Conservation (phyloP, 345 rosid genomes). For the Salix arbutifolia region DNA sequence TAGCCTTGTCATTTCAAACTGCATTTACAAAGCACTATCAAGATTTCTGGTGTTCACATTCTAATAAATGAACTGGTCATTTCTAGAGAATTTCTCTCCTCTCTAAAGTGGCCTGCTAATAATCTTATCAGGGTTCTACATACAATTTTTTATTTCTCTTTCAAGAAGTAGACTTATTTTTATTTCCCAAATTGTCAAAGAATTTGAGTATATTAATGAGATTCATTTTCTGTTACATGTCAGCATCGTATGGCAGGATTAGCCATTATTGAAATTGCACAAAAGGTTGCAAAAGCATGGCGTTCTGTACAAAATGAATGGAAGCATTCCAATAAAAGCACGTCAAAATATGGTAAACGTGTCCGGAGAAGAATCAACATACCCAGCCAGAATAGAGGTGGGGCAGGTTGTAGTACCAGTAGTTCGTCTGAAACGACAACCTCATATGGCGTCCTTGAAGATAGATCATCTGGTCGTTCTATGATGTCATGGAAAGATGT, state of each 20-base stretch:
- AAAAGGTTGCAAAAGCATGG: slow-evolving; percentile 87
- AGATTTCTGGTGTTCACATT: not conserved
- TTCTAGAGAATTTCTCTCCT: not conserved
- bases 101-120: not conserved
- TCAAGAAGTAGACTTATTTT: not conserved
- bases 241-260: slow-evolving; percentile 99
- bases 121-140: not conserved
- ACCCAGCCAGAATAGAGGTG: slow-evolving; percentile 90
- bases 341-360: slow-evolving; percentile 60
- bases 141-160: not conserved
- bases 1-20: not conserved
- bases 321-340: slow-evolving; percentile 58
- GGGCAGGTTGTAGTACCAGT: slow-evolving; percentile 92
- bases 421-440: slow-evolving; percentile 61
- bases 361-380: slow-evolving; percentile 60
- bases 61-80: not conserved
- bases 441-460: slow-evolving; percentile 57
- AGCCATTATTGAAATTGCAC: slow-evolving; percentile 87
- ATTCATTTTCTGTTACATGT: slow-evolving; percentile 27
- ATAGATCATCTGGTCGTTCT: slow-evolving; percentile 53
- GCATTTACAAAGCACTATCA: not conserved
- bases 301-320: slow-evolving; percentile 70
- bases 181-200: not conserved
- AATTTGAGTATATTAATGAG: slow-evolving; percentile 9
- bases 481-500: slow-evolving; percentile 81